Evolutionary conservation across 192 early-diverging fungal species (phyloP).

Genomic region (Glomus cerebriforme): DNA sequence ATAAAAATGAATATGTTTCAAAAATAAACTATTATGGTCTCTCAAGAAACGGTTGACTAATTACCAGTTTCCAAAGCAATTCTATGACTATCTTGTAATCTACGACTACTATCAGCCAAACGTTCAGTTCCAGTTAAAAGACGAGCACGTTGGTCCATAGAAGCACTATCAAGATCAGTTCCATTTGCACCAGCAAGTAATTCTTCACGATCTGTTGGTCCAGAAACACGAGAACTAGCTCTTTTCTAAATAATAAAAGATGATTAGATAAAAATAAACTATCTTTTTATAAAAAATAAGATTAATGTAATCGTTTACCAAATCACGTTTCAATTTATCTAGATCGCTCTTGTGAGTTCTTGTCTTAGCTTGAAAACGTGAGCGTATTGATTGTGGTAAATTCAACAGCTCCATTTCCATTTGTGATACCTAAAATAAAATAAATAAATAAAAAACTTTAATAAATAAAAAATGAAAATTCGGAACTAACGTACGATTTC

Average conservation of each 20-base stretch:
- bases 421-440: constrained; percentile 67
- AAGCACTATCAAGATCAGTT: constrained; percentile 57
- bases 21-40: constrained; percentile 7
- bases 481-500: constrained; percentile 70
- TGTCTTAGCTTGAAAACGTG: constrained; percentile 67
- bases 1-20: background rate
- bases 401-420: constrained; percentile 93
- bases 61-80: constrained; percentile 87
- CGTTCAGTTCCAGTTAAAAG: constrained; percentile 87
- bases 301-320: constrained; percentile 51
- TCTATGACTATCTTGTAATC: constrained; percentile 85
- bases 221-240: constrained; percentile 44
- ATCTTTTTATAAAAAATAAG: background rate
- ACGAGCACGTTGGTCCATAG: constrained; percentile 75
- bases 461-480: background rate
- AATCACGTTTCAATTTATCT: constrained; percentile 76
- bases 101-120: constrained; percentile 72
- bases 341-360: constrained; percentile 77
- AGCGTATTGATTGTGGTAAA: constrained; percentile 61
- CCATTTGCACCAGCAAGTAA: constrained; percentile 56
- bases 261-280: background rate
- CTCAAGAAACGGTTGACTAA: too few relatives aligned
- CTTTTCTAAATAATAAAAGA: constrained; percentile 42
- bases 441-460: background rate
- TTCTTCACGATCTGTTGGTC: constrained; percentile 58